A percentile compares a stretch with the other conserved stretches of the same genome.
Conservation (phyloP, 768 basidiomycete genomes). For the Naematelia aurantialba region DNA sequence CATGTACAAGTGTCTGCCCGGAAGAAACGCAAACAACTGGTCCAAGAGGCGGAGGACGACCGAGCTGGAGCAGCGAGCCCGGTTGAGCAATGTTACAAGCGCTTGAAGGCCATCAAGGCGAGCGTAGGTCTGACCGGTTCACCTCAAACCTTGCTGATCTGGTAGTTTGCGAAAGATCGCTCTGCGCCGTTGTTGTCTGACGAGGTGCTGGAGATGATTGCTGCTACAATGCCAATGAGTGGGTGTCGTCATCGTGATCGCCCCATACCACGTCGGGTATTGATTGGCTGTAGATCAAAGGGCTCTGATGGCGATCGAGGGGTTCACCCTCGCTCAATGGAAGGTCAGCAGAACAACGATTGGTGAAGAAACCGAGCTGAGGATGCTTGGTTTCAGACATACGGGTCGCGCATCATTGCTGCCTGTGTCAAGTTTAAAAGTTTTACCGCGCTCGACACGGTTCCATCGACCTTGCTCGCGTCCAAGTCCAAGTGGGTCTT, state of each 20-base stretch:
- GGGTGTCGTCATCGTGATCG: constrained; percentile 10
- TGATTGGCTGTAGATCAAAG: neutral
- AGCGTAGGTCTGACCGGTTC: constrained; percentile 17
- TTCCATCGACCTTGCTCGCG: neutral
- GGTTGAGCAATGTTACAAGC: constrained; percentile 27
- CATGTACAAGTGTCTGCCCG: constrained; percentile 9
- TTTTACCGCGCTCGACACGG: neutral
- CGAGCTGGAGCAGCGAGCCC: constrained; percentile 20
- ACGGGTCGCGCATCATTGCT: constrained; percentile 22
- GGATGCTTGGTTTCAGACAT: constrained; percentile 14
- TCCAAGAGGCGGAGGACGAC: constrained; percentile 11
- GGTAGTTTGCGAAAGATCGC: constrained; percentile 23
- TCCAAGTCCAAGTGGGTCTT: neutral
- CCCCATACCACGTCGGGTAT: neutral
- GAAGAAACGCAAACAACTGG: constrained; percentile 20
- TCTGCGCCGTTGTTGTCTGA: constrained; percentile 34
- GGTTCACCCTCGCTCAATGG: neutral
- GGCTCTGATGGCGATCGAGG: neutral
- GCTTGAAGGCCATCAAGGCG: constrained; percentile 22
- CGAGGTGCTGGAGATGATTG: constrained; percentile 38
- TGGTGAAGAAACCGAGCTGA: constrained; percentile 10
- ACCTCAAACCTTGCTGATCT: constrained; percentile 1
- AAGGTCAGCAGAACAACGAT: neutral
- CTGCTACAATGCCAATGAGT: constrained; percentile 39
- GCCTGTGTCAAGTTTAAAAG: constrained; percentile 10